A percentile compares a stretch with the other conserved stretches of the same genome.
phyloP scores from a whole-genome alignment of 192 early-diverging fungal species.

The Paraglomus occultum region DNA sequence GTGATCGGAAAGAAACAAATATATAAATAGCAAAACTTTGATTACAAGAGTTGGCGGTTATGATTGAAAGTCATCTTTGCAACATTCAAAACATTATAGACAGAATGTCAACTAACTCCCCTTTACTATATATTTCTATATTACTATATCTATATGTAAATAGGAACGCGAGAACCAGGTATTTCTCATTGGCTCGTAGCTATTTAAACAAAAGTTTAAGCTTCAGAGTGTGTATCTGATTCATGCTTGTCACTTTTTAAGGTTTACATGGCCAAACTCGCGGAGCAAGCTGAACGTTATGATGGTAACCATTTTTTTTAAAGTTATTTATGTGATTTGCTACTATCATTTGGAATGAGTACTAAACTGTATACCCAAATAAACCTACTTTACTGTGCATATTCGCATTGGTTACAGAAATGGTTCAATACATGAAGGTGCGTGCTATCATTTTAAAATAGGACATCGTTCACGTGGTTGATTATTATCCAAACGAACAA shows the following conservation, averaged over 20 bases:
- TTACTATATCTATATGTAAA: too few species aligned
- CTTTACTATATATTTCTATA: too few species aligned
- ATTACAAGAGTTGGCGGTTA: too few species aligned
- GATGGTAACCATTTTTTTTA: conserved; percentile 61
- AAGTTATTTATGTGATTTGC: background rate
- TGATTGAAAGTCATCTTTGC: too few species aligned
- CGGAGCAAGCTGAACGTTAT: conserved; percentile 96
- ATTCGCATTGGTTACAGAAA: conserved; percentile 31
- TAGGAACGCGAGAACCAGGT: conserved; percentile 39
- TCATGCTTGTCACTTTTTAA: conserved; percentile 54
- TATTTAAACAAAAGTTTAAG: background rate
- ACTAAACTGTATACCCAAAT: background rate
- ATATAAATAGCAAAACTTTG: too few species aligned
- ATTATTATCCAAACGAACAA: background rate
- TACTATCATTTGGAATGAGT: background rate
- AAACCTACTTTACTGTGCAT: background rate
- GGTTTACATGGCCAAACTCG: conserved; percentile 99
- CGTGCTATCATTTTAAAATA: background rate
- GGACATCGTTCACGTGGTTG: background rate
- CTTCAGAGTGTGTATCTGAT: background rate
- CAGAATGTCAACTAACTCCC: too few species aligned
- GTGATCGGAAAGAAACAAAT: too few species aligned
- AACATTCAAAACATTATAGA: too few species aligned
- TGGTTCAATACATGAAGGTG: conserved; percentile 40
- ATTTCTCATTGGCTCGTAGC: conserved; percentile 23